phyloP scores from a whole-genome alignment of 2,329 filamentous ascomycete genomes.

The Xylariaceae sp. region DNA sequence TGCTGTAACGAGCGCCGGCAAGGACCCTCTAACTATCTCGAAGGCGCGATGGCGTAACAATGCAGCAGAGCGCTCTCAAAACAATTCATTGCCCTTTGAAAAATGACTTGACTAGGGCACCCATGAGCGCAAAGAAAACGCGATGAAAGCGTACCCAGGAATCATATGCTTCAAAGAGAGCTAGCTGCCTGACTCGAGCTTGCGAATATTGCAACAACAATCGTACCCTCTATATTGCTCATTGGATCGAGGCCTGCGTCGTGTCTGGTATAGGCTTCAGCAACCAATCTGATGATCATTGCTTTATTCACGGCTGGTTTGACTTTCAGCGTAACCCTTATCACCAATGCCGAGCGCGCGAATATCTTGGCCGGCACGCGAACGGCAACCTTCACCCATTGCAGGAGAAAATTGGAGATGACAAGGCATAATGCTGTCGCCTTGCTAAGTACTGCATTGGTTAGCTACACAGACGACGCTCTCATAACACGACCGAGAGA shows the following conservation, averaged over 20 bases:
- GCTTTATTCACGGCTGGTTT: conserved; percentile 15
- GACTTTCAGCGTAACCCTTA: conserved; percentile 12
- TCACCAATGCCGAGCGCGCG: conserved; percentile 16
- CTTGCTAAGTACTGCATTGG: no score
- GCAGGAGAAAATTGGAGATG: no score
- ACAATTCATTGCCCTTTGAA: not conserved
- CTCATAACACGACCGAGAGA: not conserved
- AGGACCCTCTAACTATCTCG: conserved; percentile 7
- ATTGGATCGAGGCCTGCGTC: conserved; percentile 5
- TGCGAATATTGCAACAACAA: conserved; percentile 2
- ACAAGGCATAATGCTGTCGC: no score
- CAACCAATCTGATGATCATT: conserved; percentile 23
- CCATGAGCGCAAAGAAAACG: conserved; percentile 1
- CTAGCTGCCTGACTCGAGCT: not conserved
- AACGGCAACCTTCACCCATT: no score
- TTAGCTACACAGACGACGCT: no score
- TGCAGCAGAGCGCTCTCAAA: not conserved
- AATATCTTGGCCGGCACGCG: conserved; percentile 16
- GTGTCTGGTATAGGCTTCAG: conserved; percentile 8
- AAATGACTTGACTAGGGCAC: not conserved
- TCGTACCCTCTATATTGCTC: conserved; percentile 4
- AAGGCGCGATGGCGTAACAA: not conserved
- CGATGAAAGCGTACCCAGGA: not conserved
- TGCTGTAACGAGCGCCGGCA: not conserved
- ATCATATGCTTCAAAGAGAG: conserved; percentile 7